Evolutionary conservation across 225 moss, liverwort and hornwort genomes (phyloP), one percentile per base, ranked within the genome.

Genomic region (Sphagnum contortum): DNA sequence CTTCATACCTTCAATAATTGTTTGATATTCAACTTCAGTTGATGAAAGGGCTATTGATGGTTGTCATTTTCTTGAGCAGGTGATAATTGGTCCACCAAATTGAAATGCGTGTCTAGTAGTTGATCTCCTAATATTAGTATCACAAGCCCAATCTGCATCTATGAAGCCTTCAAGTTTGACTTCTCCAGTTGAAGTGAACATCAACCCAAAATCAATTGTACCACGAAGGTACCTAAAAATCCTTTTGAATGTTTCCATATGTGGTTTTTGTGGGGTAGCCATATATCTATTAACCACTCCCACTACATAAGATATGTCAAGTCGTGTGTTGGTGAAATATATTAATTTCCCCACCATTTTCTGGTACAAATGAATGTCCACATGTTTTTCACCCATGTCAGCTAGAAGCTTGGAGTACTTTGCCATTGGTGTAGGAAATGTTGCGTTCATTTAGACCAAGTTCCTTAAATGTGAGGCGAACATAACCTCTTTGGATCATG

Each of bases 61-160:
- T 14, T 70, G 63, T 5, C 14, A 63, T 0, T 13, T 52, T 5
- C 59, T 66, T 14, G 11, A 55, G 66, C 47, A 72, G 0, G n/a
- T 57, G 1, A 66, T 44, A 0, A n/a, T 29, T 46, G n/a, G n/a
- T n/a, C n/a, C n/a, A n/a, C 48, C 66, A 1, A 72, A 6, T 0
- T 57, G n/a, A 6, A 14, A 66, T 0, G 47, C 51, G 57, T 72
- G 66, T 2, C 66, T 12, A 2, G 0, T 44, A 9, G 60, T 61
- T 2, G 59, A 59, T 4, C 52, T 0, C 0, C 9, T 49, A 10
- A 44, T 59, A n/a, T 66, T 61, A 44, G 12, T 7, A 4, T 59
- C 58, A 2, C 66, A 48, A 46, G 8, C 72, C 72, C 66, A 52
- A 72, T 61, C 60, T 0, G 53, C 72, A 47, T 72, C 54, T 5